phyloP scores from a whole-genome alignment of 306 rosid genomes.

The Dalbergia cultrata region DNA sequence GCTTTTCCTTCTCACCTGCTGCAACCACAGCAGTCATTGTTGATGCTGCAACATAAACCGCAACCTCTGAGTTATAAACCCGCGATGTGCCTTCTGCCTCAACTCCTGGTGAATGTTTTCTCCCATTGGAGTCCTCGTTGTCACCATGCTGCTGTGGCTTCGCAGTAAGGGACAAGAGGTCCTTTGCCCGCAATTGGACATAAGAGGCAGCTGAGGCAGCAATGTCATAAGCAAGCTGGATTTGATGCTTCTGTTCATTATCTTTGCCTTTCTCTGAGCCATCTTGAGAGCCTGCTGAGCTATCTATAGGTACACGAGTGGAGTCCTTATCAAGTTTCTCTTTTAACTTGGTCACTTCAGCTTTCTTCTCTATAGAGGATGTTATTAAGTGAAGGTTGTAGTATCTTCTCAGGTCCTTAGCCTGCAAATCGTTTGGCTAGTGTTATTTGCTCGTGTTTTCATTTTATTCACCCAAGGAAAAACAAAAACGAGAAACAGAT shows the following conservation, averaged over 20 bases:
- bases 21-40: conserved; percentile 94
- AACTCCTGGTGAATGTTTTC: conserved; percentile 32
- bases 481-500: conserved; percentile 17
- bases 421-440: conserved; percentile 60
- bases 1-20: conserved; percentile 82
- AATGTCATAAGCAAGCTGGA: conserved; percentile 74
- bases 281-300: conserved; percentile 41
- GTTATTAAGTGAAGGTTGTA: conserved; percentile 75
- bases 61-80: conserved; percentile 75
- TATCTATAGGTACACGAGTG: conserved; percentile 49
- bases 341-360: conserved; percentile 61
- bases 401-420: conserved; percentile 69
- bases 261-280: conserved; percentile 45
- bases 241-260: conserved; percentile 51
- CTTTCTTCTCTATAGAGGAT: conserved; percentile 81
- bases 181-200: conserved; percentile 67
- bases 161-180: conserved; percentile 53
- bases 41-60: conserved; percentile 84
- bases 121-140: conserved; percentile 27
- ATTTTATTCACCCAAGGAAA: conserved; percentile 14
- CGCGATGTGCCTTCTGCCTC: conserved; percentile 57
- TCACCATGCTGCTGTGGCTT: conserved; percentile 50
- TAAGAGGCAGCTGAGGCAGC: conserved; percentile 94
- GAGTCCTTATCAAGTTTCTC: conserved; percentile 62
- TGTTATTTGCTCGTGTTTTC: conserved; percentile 18